A percentile compares a stretch with the other conserved stretches of the same genome.
phyloP scores from a whole-genome alignment of 2,329 filamentous ascomycete genomes.

The Talaromyces pinophilus region DNA sequence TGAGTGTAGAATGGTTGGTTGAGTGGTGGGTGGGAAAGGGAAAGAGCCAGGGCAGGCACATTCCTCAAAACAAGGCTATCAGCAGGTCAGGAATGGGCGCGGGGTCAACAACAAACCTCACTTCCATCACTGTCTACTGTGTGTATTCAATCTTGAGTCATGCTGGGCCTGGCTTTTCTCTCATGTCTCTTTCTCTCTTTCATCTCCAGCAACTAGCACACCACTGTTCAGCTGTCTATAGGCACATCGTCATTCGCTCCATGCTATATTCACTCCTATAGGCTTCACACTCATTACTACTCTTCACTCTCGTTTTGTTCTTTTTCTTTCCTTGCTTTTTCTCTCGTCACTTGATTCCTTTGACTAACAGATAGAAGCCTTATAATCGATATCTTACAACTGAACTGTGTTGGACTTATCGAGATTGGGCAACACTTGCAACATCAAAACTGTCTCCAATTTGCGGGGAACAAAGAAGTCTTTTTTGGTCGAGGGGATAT shows the following conservation, averaged over 20 bases:
- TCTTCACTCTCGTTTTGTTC: not conserved
- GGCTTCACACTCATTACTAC: constrained; percentile 1
- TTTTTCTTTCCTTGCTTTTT: not conserved
- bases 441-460: not conserved
- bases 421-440: not conserved
- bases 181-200: constrained; percentile 28
- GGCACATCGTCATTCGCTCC: not conserved
- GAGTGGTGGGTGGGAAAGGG: not conserved
- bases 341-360: not conserved
- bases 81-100: constrained; percentile 14
- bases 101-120: constrained; percentile 22
- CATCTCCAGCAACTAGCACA: not conserved
- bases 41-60: constrained; percentile 14
- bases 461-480: not conserved
- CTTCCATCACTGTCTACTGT: not conserved
- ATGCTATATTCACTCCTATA: not conserved
- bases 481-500: not conserved
- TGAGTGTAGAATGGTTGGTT: not conserved
- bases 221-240: not conserved
- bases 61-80: constrained; percentile 18
- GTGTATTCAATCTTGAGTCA: not conserved
- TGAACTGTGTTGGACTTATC: not conserved
- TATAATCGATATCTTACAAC: not conserved
- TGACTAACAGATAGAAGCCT: not conserved
- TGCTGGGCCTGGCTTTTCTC: not conserved